Base-by-base conservation (phyloP, 192 early-diverging fungal genomes). In the Entophlyctis helioformis region DNA sequence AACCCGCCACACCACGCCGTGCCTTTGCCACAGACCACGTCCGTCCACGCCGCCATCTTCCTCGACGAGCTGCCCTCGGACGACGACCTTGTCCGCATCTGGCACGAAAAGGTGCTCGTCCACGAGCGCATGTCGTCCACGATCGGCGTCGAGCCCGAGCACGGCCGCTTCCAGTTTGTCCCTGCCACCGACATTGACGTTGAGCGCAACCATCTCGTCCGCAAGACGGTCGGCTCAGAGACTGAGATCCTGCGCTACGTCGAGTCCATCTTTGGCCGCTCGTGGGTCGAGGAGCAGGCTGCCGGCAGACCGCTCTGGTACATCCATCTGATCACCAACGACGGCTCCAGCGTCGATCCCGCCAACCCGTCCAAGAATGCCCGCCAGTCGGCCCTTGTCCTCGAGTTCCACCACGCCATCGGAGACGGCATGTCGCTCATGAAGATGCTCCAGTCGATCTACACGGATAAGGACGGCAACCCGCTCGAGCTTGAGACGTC, bases 281-380 rank as follows among this genome's bases (percentile, higher is more conserved):
- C 19, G 13, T 54, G 53, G 53, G 53, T 39, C 31, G 11, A 21
- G 16, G 49, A 4, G 8, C 31, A 44, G 19, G n/a, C n/a, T n/a
- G n/a, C n/a, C n/a, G n/a, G n/a, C n/a, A n/a, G n/a, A n/a, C 54
- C 54, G 13, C 16, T 56, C n/a, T 56, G 54, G 54, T 34, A 32
- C 18, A 20, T 48, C 34, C 54, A 56, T 39, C 20, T 48, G 2
- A 1, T 56, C 16, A 40, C 26, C 1, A 56, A 42, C 29, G 21
- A 11, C n/a, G n/a, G n/a, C n/a, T n/a, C n/a, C n/a, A n/a, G n/a
- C n/a, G n/a, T n/a, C n/a, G n/a, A n/a, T n/a, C n/a, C n/a, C n/a
- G n/a, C n/a, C n/a, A n/a, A n/a, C n/a, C n/a, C n/a, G n/a, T n/a
- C n/a, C n/a, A n/a, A n/a, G n/a, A 31, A 15, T 1, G 0, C 12